Evolutionary conservation across 108 stramenopile species (phyloP), one percentile per base, ranked within the genome.

Genomic region (Nannochloropsis gaditana): DNA sequence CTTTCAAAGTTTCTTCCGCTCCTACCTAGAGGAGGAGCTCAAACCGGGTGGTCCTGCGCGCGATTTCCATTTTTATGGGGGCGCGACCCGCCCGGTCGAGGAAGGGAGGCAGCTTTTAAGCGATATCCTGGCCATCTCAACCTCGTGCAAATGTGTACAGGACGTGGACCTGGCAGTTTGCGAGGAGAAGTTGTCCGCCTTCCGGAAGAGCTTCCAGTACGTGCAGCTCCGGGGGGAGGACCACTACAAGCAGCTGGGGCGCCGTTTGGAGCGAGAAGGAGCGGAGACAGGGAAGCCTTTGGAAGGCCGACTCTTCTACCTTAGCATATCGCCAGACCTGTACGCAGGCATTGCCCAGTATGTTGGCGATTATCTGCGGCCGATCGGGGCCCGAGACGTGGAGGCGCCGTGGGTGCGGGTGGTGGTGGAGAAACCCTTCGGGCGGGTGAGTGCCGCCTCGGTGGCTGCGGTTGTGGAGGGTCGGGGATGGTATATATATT

Each of bases 391-490:
- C 11, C 21, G 21, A 41, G 41, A 19, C 4, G 41, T 5, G 41
- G 3, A 41, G 80, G 41, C 80, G 80, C 15, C 80, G 11, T 42
- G 80, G 80, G 41, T 81, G 41, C 80, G 96, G 5, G 86, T 98
- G 84, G 94, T 98, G 84, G 91, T 98, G 21, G 97, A 98, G 90
- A 98, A 98, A 89, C 97, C 97, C 79, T 98, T 98, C 89, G 97
- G 97, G 17, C 91, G 92, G 4, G 59, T 73, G 59, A 73, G 59
- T 73, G 15, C n/a, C n/a, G 59, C 8, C n/a, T 73, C 3, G 59
- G n/a, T n/a, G 59, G n/a, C 15, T 73, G 15, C 19, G 59, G 59
- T 15, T n/a, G 59, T 3, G 59, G 8, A 73, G 3, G 3, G 59
- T 15, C 15, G 4, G 59, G 59, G 59, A 6, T n/a, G 59, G n/a